Base-by-base conservation (phyloP, 2,329 filamentous ascomycete species). In the Didymella segeticola region DNA sequence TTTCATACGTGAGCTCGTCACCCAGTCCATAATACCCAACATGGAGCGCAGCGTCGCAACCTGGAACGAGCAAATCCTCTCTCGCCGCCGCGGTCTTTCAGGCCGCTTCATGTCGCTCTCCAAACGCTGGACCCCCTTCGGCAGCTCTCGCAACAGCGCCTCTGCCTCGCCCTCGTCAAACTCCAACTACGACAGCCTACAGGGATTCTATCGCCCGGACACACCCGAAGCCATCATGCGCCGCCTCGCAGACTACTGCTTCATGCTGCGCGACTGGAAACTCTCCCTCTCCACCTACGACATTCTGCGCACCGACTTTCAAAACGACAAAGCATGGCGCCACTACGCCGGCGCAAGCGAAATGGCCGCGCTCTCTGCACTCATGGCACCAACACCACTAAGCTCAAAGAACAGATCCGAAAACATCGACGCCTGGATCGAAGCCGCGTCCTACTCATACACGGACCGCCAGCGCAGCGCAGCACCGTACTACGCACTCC, bases 21-120 rank as follows among this genome's bases (percentile, higher is more conserved):
- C 90, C 1, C 93, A 98, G 72, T 98, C 93, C 1, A 87, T 99
- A 46, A 83, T 99, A 51, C 95, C 96, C 1, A 93, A 90, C 33
- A 99, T 99, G 96, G 95, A 99, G 76, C 89, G 93, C 50, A 88
- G 90, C 61, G 85, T 96, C 10, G 89, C 91, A 5, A 82, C 92
- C 5, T 99, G 95, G 96, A 99, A 99, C 69, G 95, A 99, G 67
- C 93, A 98, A 74, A 90, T 98, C 22, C 93, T 93, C 14, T 97
- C 96, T 11, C 85, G 91, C 53, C 84, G 96, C 52, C 87, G 91
- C 68, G 96, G 96, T 12, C 82, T 99, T 41, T 90, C 90, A 49
- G 96, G 96, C 10, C 86, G 92, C n/a, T 93, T 99, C 74, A 92
- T 96, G 82, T 96, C 89, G 9, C 81, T 99, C 51, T 96, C 93